Evolutionary conservation across 352 stramenopile genomes (phyloP).

Genomic region (Globisporangium solare): DNA sequence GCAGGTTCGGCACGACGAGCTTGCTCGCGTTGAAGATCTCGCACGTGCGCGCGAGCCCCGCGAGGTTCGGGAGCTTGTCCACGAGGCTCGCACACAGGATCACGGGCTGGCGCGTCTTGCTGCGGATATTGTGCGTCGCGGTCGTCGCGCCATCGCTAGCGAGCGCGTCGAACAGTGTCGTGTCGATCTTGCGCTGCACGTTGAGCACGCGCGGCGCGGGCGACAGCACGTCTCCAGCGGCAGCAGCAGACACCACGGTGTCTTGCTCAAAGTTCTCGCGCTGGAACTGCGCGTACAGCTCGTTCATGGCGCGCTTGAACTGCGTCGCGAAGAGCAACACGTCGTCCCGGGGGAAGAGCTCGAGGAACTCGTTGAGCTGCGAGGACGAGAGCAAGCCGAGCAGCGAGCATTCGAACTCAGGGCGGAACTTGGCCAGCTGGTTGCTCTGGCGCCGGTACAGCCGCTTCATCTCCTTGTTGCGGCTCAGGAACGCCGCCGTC

Average conservation of each 20-base stretch:
- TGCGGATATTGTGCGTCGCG: no score
- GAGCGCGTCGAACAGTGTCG: slow-evolving; percentile 55
- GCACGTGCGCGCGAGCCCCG: slow-evolving; percentile 89
- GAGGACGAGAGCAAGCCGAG: slow-evolving; percentile 55
- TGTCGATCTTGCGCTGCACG: slow-evolving; percentile 82
- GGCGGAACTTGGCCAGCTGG: slow-evolving; percentile 56
- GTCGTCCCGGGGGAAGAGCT: slow-evolving; percentile 62
- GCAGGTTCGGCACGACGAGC: slow-evolving; percentile 87
- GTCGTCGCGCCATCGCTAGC: slow-evolving; percentile 26
- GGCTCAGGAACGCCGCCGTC: slow-evolving; percentile 58
- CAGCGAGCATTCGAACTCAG: slow-evolving; percentile 70
- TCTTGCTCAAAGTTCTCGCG: slow-evolving; percentile 50
- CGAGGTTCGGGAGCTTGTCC: slow-evolving; percentile 95
- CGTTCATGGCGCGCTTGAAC: slow-evolving; percentile 61
- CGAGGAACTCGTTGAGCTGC: slow-evolving; percentile 71
- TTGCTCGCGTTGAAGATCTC: slow-evolving; percentile 93
- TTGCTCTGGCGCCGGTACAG: slow-evolving; percentile 71
- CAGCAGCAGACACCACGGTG: no score
- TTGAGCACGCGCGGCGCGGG: no score
- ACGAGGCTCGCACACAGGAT: slow-evolving; percentile 88
- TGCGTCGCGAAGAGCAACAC: slow-evolving; percentile 47
- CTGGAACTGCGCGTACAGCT: slow-evolving; percentile 72
- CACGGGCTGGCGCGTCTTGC: slow-evolving; percentile 49
- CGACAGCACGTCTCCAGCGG: no score
- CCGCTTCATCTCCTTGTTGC: slow-evolving; percentile 81